Percentiles rank a stretch among this genome's conserved stretches.
Conservation (phyloP, 208 protist species). For the Lotmaria passim region DNA sequence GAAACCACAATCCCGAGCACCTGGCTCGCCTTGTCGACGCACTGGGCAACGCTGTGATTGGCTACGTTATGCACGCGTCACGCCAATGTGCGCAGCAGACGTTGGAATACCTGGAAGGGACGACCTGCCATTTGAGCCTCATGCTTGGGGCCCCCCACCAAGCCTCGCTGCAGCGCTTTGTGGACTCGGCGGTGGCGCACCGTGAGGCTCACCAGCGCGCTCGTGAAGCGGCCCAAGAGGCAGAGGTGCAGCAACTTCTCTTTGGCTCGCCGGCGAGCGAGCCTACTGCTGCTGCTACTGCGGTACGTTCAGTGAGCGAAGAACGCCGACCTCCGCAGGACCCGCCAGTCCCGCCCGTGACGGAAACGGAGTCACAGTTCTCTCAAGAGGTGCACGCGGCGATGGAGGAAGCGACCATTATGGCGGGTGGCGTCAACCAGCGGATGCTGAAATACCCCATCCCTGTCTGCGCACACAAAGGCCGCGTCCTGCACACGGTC, state of each 20-base stretch:
- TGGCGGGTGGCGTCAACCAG: not conserved
- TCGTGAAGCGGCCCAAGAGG: slow-evolving; percentile 25
- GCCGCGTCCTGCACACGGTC: not conserved
- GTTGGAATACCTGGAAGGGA: slow-evolving; percentile 14
- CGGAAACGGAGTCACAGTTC: slow-evolving; percentile 5
- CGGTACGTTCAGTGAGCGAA: not conserved
- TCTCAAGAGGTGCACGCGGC: slow-evolving; percentile 28
- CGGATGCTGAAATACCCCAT: slow-evolving; percentile 14
- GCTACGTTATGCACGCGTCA: slow-evolving; percentile 41
- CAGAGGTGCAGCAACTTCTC: slow-evolving; percentile 37
- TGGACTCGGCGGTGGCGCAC: slow-evolving; percentile 18
- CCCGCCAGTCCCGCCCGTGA: not conserved
- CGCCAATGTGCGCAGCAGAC: slow-evolving; percentile 26
- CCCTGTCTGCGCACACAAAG: not conserved
- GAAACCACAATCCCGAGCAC: slow-evolving; percentile 5
- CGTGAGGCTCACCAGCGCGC: slow-evolving; percentile 24
- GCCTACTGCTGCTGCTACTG: not conserved
- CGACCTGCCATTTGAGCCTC: slow-evolving; percentile 1
- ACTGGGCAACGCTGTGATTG: slow-evolving; percentile 51
- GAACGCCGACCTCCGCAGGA: not conserved
- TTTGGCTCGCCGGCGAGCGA: slow-evolving; percentile 14
- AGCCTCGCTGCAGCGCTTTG: slow-evolving; percentile 35
- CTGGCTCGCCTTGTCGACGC: slow-evolving; percentile 39
- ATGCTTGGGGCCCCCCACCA: slow-evolving; percentile 21
- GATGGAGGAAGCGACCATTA: slow-evolving; percentile 16